These are phyloP conservation scores for Neonectria hederae DNA, from an alignment of 2,329 filamentous ascomycete genomes.

Conservation along the genomic window DNA sequence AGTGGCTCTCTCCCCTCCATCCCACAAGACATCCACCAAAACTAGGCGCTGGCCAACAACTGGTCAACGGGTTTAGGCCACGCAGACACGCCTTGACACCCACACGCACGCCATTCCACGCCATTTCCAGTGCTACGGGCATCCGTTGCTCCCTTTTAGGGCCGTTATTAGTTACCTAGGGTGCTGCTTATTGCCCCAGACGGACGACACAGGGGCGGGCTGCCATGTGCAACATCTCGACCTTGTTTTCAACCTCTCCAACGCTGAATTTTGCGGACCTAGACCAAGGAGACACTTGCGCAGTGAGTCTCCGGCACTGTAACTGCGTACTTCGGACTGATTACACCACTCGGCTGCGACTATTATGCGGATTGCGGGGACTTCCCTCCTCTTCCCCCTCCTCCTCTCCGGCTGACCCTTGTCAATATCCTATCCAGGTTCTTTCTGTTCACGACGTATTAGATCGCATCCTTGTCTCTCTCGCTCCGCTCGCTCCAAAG, in stretches of 20 bases:
- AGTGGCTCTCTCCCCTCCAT: neutral
- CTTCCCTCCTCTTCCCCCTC: neutral
- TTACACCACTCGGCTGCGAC: neutral
- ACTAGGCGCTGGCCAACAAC: neutral
- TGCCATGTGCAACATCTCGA: neutral
- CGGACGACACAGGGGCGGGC: neutral
- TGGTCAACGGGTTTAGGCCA: neutral
- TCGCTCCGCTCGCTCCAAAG: conserved; percentile 14
- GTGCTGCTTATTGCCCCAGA: neutral
- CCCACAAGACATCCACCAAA: neutral
- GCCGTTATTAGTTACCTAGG: neutral
- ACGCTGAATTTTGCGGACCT: neutral
- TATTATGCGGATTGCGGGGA: neutral
- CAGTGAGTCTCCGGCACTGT: no score
- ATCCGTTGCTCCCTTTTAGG: neutral
- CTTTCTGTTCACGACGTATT: neutral
- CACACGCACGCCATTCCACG: conserved; percentile 4
- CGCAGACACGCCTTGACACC: neutral
- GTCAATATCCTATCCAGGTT: neutral
- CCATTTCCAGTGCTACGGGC: neutral
- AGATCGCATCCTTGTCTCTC: conserved; percentile 7
- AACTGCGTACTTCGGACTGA: neutral
- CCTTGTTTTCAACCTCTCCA: neutral
- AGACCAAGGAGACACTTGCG: neutral
- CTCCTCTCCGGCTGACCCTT: neutral